Evolutionary conservation across 1,284 basidiomycete species (phyloP), one percentile per base, ranked within the genome.

Genomic region (Naganishia albida): DNA sequence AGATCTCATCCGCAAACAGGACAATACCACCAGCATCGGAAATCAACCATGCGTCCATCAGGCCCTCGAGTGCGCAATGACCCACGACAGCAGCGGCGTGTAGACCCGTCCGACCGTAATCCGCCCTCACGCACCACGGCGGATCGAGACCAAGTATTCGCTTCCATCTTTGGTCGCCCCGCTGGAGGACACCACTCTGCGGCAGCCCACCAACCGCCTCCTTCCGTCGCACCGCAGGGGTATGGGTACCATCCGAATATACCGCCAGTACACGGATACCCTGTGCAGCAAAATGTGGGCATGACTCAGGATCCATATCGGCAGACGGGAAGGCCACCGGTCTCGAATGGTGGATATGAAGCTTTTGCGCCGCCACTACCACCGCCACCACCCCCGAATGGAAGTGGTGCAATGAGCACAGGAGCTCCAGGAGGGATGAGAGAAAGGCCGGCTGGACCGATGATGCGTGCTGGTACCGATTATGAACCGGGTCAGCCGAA

Each of bases 141-240:
- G 18, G 64, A 68, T 60, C 59, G 67, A 23, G 64, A 77, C 68
- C 75, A 78, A 52, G 77, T 73, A 8, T 80, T 80, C 66, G 77
- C 78, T 59, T 78, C 74, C 68, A 80, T 80, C 70, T 80, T 80
- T 67, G 78, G 78, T 18, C 62, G 77, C 30, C 75, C 77, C 25
- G 73, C 77, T 6, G 76, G 72, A 7, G 74, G 71, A 0, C 78
- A 80, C 71, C 78, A 80, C 43, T 34, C 60, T n/a, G 39, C 60
- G 25, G 40, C 49, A 40, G 20, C 39, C 15, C 56, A 16, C 43
- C 50, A 48, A 10, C 18, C 26, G 16, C 20, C 40, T 20, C 23
- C 25, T 44, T 39, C 34, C 15, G 46, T 34, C 13, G 20, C 28
- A 7, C 23, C 34, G 43, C 57, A 60, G 18, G 57, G 57, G 12